A percentile compares a stretch with the other conserved stretches of the same genome.
phyloP scores from a whole-genome alignment of 345 rosid species.

The Linum trigynum region DNA sequence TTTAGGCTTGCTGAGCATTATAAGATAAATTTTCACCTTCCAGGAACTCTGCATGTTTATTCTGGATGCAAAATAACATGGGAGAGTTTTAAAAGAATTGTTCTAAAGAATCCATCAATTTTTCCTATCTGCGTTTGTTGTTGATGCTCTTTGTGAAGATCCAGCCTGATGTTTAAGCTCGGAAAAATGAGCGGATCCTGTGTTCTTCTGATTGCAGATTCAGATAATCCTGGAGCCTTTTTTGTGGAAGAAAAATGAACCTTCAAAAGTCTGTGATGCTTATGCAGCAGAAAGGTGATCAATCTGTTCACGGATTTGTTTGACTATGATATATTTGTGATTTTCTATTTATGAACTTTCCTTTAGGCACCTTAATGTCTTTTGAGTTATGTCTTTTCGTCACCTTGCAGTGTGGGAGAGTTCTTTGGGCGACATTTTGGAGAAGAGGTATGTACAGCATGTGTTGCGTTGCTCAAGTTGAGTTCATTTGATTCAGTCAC shows the following conservation, averaged over 20 bases:
- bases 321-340: neutral
- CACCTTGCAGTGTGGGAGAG: constrained; percentile 51
- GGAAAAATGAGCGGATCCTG: neutral
- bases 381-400: neutral
- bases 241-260: constrained; percentile 55
- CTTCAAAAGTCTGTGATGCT: constrained; percentile 30
- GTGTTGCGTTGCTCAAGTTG: neutral
- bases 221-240: constrained; percentile 63
- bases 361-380: constrained; percentile 2
- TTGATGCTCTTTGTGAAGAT: neutral
- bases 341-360: constrained; percentile 1
- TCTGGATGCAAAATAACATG: too few species aligned
- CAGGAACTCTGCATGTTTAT: constrained; percentile 1
- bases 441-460: constrained; percentile 45
- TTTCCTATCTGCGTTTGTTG: neutral
- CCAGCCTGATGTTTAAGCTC: neutral
- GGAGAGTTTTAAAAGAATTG: neutral
- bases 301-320: neutral
- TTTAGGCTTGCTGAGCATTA: neutral
- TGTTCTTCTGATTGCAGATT: constrained; percentile 34
- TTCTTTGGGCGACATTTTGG: constrained; percentile 88
- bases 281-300: constrained; percentile 44
- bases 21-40: neutral
- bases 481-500: constrained; percentile 1
- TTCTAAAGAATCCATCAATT: neutral